phyloP scores from a whole-genome alignment of 768 basidiomycete species.

The Pilatotrama ljubarskyi region DNA sequence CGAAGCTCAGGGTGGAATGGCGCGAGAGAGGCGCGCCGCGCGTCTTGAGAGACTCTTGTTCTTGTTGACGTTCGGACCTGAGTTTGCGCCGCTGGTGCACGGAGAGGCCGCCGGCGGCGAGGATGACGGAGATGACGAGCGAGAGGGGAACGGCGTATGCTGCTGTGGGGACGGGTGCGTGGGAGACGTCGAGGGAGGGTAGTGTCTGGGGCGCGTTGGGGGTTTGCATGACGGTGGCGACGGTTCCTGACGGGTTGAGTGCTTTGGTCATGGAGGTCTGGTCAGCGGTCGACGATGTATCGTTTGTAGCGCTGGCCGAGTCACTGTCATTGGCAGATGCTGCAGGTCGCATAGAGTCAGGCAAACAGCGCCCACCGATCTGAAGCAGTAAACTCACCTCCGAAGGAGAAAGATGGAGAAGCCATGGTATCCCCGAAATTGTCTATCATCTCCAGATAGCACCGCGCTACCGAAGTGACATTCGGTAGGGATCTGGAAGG shows the following conservation, averaged over 20 bases:
- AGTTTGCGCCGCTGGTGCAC: constrained; percentile 32
- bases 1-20: constrained; percentile 15
- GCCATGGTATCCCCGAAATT: constrained; percentile 27
- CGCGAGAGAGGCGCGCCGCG: constrained; percentile 17
- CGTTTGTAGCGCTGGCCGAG: neutral
- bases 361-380: too few species aligned
- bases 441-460: constrained; percentile 34
- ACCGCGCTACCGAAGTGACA: constrained; percentile 24
- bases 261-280: neutral
- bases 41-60: neutral
- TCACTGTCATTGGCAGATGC: neutral
- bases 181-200: constrained; percentile 25
- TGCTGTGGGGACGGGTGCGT: constrained; percentile 29
- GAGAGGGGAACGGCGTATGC: constrained; percentile 38
- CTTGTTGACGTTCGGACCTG: constrained; percentile 23
- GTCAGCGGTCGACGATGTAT: neutral
- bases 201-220: constrained; percentile 2
- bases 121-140: constrained; percentile 31
- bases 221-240: neutral
- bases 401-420: constrained; percentile 34
- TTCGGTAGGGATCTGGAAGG: constrained; percentile 27
- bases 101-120: constrained; percentile 28
- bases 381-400: constrained; percentile 23
- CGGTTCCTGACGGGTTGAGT: neutral
- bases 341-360: neutral